Conservation (phyloP, 2,329 filamentous ascomycete species). For the Penicillium brevicompactum region DNA sequence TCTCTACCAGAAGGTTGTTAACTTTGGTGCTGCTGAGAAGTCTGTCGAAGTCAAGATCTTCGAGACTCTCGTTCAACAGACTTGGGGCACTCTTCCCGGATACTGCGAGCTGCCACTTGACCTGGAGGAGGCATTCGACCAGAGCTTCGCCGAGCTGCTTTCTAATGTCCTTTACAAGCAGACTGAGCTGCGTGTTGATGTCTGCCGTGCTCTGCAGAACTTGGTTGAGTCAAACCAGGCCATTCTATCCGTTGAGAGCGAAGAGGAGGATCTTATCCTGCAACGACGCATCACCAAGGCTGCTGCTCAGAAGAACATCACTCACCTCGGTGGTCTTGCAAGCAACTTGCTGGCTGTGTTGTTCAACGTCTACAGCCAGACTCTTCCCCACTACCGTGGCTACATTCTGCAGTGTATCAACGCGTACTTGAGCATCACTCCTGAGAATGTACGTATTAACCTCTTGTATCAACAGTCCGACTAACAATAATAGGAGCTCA, state of each 20-base stretch:
- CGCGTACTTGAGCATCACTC: conserved; percentile 86
- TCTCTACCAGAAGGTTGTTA: conserved; percentile 85
- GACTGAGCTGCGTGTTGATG: conserved; percentile 78
- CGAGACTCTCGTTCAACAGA: conserved; percentile 92
- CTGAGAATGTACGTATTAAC: conserved; percentile 51
- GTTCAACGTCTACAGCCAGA: conserved; percentile 99
- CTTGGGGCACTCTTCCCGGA: conserved; percentile 89
- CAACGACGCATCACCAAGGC: conserved; percentile 77
- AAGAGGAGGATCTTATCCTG: conserved; percentile 71
- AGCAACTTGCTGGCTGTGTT: conserved; percentile 91
- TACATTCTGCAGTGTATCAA: conserved; percentile 95
- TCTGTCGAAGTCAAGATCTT: conserved; percentile 98
- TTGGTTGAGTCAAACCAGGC: conserved; percentile 90
- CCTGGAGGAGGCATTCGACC: conserved; percentile 74
- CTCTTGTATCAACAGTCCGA: conserved; percentile 2
- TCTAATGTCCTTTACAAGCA: conserved; percentile 93
- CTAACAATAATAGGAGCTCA: conserved; percentile 62
- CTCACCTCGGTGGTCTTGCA: conserved; percentile 76
- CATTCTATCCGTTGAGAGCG: conserved; percentile 68
- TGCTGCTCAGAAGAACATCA: conserved; percentile 75
- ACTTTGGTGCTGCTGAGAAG: conserved; percentile 80
- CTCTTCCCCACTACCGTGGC: conserved; percentile 85
- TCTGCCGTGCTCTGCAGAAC: conserved; percentile 83
- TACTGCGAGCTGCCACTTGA: conserved; percentile 94
- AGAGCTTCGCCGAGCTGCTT: conserved; percentile 83